Evolutionary conservation across 306 rosid genomes (phyloP), one percentile per base, ranked within the genome.

Genomic region (Calophaca sinica): DNA sequence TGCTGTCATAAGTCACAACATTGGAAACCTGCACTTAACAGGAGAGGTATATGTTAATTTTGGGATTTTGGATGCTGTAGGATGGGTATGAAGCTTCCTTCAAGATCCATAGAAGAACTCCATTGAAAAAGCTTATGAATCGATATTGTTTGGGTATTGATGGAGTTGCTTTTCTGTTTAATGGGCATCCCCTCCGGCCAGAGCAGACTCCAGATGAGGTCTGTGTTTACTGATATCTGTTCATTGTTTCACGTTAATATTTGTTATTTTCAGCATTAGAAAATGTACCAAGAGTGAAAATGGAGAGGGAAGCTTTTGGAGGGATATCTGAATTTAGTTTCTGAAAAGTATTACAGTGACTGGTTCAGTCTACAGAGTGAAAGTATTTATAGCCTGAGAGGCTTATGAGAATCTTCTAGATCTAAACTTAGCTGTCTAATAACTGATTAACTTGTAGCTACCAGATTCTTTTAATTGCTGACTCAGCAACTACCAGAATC

Each of bases 121-220:
- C 77, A 12, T 72, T 87, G 78, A 81, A 86, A 66, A 86, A 81
- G 67, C 90, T 91, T 10, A 89, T 89, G 97, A 86, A 77, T 29
- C 59, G 88, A 2, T 89, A 85, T 31, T 89, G 90, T 0, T 88
- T 91, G 70, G 90, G 87, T 53, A 20, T 84, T 33, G 85, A 85
- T 71, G 71, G 90, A 9, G 84, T 87, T 65, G 94, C 90, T 9
- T 91, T 91, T 71, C 72, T 87, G 50, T 86, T 87, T 67, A 90
- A 91, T 79, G 94, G 96, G 2, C 88, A 86, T 31, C 87, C 87
- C 41, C 86, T 91, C 9, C 72, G 88, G n/a, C 83, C 90, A 0
- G 91, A 85, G 75, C 90, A 91, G 80, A 88, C 96, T 52, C 92
- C 97, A 0, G 87, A 79, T 13, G 89, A 91, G 92, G 91, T 90